Evolutionary conservation across 345 rosid genomes (phyloP).

Genomic region (Rhodamnia argentea): DNA sequence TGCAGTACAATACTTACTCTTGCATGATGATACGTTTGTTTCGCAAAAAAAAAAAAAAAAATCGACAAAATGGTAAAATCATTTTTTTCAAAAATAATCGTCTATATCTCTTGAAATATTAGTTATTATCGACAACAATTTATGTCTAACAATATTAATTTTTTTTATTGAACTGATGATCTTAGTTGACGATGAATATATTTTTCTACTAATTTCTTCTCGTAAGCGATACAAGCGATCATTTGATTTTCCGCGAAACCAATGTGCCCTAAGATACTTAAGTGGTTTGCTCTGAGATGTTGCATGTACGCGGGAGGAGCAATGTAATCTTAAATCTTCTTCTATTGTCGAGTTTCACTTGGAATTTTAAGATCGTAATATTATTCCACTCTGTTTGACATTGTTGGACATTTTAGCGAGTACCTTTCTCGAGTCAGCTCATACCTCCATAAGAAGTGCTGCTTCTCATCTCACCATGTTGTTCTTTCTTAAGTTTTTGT

Average conservation of each 20-base stretch:
- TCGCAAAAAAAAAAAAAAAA: accelerated
- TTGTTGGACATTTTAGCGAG: background rate
- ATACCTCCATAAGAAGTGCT: background rate
- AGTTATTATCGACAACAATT: background rate
- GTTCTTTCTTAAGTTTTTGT: background rate
- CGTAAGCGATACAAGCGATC: background rate
- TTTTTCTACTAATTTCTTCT: background rate
- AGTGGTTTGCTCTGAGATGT: background rate
- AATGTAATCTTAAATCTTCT: background rate
- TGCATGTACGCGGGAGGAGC: background rate
- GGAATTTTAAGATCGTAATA: background rate
- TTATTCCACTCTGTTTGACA: background rate
- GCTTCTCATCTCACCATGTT: background rate
- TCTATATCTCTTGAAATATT: background rate
- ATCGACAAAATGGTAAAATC: accelerated
- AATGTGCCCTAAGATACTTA: background rate
- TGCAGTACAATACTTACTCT: background rate
- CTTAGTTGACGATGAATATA: background rate
- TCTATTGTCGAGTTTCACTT: background rate
- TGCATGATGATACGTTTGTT: background rate
- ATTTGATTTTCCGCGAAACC: background rate
- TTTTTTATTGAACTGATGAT: background rate
- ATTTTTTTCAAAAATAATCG: background rate
- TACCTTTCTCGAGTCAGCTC: background rate
- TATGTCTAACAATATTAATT: background rate